phyloP scores from a whole-genome alignment of 768 basidiomycete genomes.

The Termitomyces sp. region DNA sequence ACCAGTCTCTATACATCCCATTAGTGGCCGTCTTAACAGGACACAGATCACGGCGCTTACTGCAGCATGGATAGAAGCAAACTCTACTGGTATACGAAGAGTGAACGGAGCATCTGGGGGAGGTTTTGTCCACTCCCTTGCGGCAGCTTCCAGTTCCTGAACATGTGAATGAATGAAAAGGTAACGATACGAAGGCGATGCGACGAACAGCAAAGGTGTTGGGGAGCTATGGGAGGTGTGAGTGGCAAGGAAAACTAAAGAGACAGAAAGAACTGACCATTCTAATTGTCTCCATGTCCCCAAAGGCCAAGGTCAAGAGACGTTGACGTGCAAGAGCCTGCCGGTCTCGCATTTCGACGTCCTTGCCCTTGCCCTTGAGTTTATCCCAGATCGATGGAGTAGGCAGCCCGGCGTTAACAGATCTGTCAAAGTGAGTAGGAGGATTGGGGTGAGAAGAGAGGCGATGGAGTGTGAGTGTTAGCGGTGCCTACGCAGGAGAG shows the following conservation, averaged over 20 bases:
- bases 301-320: slow-evolving; percentile 78
- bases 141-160: slow-evolving; percentile 79
- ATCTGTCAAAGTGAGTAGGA: slow-evolving; percentile 41
- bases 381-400: slow-evolving; percentile 59
- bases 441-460: slow-evolving; percentile 29
- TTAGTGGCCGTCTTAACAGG: background rate
- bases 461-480: slow-evolving; percentile 23
- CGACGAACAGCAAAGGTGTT: slow-evolving; percentile 57
- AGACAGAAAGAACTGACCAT: slow-evolving; percentile 43
- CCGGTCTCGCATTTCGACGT: slow-evolving; percentile 56
- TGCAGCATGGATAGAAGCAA: slow-evolving; percentile 79
- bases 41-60: slow-evolving; percentile 41
- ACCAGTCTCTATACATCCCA: slow-evolving; percentile 58
- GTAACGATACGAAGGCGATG: background rate
- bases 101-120: slow-evolving; percentile 76
- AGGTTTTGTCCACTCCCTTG: slow-evolving; percentile 84
- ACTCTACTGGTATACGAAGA: slow-evolving; percentile 84
- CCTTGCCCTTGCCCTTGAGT: slow-evolving; percentile 72
- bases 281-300: slow-evolving; percentile 84
- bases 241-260: slow-evolving; percentile 13
- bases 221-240: slow-evolving; percentile 52
- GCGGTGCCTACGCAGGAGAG: slow-evolving; percentile 69
- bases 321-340: slow-evolving; percentile 75
- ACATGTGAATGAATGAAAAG: slow-evolving; percentile 11
- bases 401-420: slow-evolving; percentile 62